Conservation (phyloP, 163 green algal genomes). For the Scenedesmus sp. region DNA sequence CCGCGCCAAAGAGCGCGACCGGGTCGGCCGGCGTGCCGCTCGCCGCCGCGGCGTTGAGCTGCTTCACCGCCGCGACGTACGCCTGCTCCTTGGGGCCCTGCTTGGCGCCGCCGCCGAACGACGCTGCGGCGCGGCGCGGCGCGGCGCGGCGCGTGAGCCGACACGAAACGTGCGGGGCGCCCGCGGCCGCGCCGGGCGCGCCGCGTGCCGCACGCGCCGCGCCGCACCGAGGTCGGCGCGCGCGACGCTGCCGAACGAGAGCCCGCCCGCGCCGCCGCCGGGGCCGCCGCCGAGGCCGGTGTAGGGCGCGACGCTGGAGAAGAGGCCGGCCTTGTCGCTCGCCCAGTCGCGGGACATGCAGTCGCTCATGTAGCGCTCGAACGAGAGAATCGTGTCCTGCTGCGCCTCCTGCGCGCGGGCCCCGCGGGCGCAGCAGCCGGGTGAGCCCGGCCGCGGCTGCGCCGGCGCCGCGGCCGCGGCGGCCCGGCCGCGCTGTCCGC, state of each 20-base stretch:
- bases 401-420: conserved; percentile 75
- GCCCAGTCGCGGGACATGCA: conserved; percentile 79
- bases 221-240: neutral
- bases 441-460: too few species aligned
- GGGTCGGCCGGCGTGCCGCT: neutral
- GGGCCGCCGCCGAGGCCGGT: conserved; percentile 4
- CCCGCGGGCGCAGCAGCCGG: too few species aligned
- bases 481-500: too few species aligned
- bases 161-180: neutral
- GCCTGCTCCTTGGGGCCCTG: conserved; percentile 61
- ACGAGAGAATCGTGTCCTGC: conserved; percentile 70
- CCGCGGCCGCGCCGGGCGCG: neutral
- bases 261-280: neutral
- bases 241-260: conserved; percentile 37
- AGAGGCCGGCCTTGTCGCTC: conserved; percentile 77
- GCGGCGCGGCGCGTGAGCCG: neutral
- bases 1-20: conserved; percentile 31
- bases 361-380: conserved; percentile 82
- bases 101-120: conserved; percentile 36
- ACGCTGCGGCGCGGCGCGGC: neutral
- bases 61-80: conserved; percentile 67
- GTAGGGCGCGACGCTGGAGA: conserved; percentile 70
- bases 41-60: conserved; percentile 48
- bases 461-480: too few species aligned
- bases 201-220: neutral